Conservation (phyloP, 768 basidiomycete genomes). For the Podaxis sp. region DNA sequence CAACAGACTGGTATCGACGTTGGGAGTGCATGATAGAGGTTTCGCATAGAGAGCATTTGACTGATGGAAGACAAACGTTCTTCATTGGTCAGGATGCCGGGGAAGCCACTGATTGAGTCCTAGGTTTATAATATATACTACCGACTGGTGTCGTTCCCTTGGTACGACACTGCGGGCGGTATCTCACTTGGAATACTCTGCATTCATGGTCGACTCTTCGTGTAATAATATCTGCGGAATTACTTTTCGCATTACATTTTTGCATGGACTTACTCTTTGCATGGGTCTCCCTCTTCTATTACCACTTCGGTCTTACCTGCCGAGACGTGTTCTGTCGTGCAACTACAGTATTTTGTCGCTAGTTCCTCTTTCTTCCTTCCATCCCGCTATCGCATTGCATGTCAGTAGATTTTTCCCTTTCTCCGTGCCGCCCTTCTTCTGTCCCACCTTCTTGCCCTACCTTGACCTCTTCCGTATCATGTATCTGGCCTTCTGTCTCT, state of each 20-base stretch:
- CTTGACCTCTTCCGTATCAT: background rate
- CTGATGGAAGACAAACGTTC: background rate
- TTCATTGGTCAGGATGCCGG: background rate
- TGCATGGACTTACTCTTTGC: background rate
- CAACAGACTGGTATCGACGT: slow-evolving; percentile 46
- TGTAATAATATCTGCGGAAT: background rate
- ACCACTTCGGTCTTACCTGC: background rate
- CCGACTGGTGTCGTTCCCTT: background rate
- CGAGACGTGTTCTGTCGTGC: background rate
- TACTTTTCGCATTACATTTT: background rate
- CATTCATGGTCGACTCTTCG: background rate
- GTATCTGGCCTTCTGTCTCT: background rate
- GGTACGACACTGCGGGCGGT: background rate
- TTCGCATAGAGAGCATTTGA: slow-evolving; percentile 23
- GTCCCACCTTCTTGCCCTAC: background rate
- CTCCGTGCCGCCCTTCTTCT: background rate
- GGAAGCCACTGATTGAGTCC: background rate
- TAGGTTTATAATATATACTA: background rate
- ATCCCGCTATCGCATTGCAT: background rate
- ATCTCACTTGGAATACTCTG: background rate
- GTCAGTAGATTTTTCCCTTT: background rate
- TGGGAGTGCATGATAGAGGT: slow-evolving; percentile 50
- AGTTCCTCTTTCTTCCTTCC: background rate
- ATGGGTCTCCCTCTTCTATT: background rate
- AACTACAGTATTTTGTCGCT: background rate